Conservation (phyloP, 208 protist species). For the Angomonas deanei region DNA sequence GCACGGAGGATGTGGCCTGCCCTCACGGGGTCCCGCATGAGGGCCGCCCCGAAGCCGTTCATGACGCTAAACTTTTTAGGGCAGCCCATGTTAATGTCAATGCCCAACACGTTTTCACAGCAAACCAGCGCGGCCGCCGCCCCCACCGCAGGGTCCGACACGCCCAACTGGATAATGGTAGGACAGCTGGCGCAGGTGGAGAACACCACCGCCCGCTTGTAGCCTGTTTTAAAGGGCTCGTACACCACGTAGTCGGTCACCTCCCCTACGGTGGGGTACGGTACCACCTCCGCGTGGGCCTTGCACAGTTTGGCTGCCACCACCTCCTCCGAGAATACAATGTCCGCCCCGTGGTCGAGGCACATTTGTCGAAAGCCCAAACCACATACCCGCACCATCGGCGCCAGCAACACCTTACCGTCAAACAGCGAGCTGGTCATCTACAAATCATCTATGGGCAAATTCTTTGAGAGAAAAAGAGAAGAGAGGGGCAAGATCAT, state of each 20-base stretch:
- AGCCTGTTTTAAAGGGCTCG: conserved; percentile 65
- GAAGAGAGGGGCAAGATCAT: too few species aligned
- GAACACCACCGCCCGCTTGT: conserved; percentile 65
- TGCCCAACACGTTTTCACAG: conserved; percentile 89
- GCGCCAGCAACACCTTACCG: conserved; percentile 86
- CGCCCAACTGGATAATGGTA: conserved; percentile 93
- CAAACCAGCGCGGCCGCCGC: conserved; percentile 81
- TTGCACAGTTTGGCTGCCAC: conserved; percentile 90
- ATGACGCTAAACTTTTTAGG: conserved; percentile 95
- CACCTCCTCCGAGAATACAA: conserved; percentile 97
- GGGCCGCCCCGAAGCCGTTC: conserved; percentile 95
- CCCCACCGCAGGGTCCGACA: conserved; percentile 56
- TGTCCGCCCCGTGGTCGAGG: conserved; percentile 89
- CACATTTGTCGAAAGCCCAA: conserved; percentile 92
- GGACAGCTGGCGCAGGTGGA: conserved; percentile 24
- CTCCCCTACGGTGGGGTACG: conserved; percentile 26
- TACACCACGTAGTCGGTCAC: conserved; percentile 87
- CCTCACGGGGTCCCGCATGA: conserved; percentile 71
- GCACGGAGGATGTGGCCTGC: conserved; percentile 62
- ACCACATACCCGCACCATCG: conserved; percentile 94
- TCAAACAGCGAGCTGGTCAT: conserved; percentile 36
- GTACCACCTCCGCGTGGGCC: conserved; percentile 53
- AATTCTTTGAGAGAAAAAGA: conserved; percentile 9
- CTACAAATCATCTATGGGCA: too few species aligned
- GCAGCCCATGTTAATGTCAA: conserved; percentile 99